Evolutionary conservation across 495 filamentous ascomycete species (phyloP).

Genomic region (Penicillium chermesinum): DNA sequence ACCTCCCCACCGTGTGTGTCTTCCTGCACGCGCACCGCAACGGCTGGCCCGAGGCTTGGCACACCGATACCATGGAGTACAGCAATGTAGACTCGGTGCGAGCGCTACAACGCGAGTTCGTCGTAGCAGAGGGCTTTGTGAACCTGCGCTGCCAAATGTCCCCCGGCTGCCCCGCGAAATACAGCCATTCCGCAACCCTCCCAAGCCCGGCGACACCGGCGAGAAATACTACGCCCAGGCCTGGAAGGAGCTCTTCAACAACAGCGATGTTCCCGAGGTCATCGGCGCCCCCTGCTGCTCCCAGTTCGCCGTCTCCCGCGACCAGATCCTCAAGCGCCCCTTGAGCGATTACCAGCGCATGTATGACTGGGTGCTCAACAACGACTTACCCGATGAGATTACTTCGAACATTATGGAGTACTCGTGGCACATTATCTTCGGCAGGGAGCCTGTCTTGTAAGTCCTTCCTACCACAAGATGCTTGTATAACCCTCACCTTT

Average conservation of each 20-base stretch:
- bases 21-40: conserved; percentile 43
- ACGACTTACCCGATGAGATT: conserved; percentile 40
- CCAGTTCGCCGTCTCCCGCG: conserved; percentile 61
- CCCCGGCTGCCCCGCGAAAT: conserved; percentile 40
- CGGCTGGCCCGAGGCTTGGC: conserved; percentile 40
- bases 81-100: conserved; percentile 42
- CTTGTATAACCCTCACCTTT: background rate
- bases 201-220: conserved; percentile 49
- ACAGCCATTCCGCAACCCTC: conserved; percentile 36
- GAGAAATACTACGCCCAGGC: conserved; percentile 38
- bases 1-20: conserved; percentile 35
- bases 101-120: conserved; percentile 31
- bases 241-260: conserved; percentile 41
- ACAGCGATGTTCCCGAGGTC: conserved; percentile 39
- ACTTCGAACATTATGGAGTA: conserved; percentile 49
- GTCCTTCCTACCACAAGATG: conserved; percentile 7
- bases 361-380: conserved; percentile 55
- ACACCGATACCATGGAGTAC: conserved; percentile 41
- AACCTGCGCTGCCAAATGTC: conserved; percentile 39
- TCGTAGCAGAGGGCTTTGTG: conserved; percentile 34
- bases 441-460: conserved; percentile 46
- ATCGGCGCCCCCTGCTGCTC: conserved; percentile 59
- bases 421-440: conserved; percentile 53
- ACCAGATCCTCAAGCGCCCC: conserved; percentile 45
- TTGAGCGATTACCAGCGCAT: conserved; percentile 51